Conservation (phyloP, 306 rosid species). For the Glycine tomentella region DNA sequence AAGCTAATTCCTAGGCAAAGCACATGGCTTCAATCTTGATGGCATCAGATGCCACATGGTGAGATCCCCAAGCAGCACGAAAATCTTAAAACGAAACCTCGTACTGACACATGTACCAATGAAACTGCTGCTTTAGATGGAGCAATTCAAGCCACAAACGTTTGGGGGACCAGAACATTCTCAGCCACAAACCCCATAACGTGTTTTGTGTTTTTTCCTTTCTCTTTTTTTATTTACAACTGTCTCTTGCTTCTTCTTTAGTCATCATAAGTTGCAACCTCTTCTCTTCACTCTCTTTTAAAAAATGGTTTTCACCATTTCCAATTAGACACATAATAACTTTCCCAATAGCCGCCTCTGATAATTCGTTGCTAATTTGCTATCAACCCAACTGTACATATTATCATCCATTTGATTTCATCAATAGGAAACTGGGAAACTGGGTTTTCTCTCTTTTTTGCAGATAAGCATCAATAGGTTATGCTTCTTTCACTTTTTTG, state of each 20-base stretch:
- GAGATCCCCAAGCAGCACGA: background rate
- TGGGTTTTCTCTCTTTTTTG: conserved; percentile 37
- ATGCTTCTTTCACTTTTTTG: background rate
- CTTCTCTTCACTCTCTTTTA: background rate
- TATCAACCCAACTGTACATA: background rate
- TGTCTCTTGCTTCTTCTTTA: background rate
- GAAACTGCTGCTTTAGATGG: conserved; percentile 57
- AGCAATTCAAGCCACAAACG: conserved; percentile 58
- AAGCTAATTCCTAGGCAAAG: conserved; percentile 2
- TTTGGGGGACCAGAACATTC: conserved; percentile 22
- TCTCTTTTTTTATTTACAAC: background rate
- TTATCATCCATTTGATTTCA: conserved; percentile 1
- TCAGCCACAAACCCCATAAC: conserved; percentile 60
- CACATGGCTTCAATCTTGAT: conserved; percentile 14
- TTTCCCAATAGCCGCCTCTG: conserved; percentile 49
- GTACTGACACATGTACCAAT: conserved; percentile 46
- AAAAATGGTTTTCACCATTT: background rate
- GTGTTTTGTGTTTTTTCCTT: background rate
- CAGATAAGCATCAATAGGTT: conserved; percentile 46
- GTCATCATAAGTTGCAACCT: background rate
- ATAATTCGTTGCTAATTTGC: background rate
- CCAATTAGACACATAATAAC: background rate
- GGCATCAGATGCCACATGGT: conserved; percentile 37
- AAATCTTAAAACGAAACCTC: conserved; percentile 37
- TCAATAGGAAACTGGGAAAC: conserved; percentile 21